phyloP scores from a whole-genome alignment of 2,329 filamentous ascomycete species.

The Dendrostoma leiphaemia region DNA sequence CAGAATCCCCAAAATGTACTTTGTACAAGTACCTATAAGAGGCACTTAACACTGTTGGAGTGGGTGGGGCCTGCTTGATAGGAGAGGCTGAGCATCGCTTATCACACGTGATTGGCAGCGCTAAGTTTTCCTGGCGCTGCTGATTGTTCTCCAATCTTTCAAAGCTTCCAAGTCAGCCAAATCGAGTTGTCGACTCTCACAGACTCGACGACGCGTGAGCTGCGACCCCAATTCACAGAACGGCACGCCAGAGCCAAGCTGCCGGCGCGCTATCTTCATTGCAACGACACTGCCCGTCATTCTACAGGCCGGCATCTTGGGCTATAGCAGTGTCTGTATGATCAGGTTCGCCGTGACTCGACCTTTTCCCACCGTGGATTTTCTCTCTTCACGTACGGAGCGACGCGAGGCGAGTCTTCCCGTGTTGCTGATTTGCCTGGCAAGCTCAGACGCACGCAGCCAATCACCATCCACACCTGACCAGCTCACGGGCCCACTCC shows the following conservation, averaged over 20 bases:
- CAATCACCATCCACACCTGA: constrained; percentile 16
- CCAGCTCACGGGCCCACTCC: constrained; percentile 15
- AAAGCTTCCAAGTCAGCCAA: constrained; percentile 3
- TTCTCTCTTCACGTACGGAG: constrained; percentile 1
- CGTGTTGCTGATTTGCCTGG: not conserved
- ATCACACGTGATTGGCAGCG: constrained; percentile 2
- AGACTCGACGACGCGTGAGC: constrained; percentile 1
- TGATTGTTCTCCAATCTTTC: constrained; percentile 3
- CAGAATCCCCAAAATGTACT: too few species aligned
- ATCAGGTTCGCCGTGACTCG: not conserved
- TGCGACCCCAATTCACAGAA: not conserved
- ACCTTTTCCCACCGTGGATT: not conserved
- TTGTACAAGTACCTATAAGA: too few species aligned
- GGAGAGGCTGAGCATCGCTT: not conserved
- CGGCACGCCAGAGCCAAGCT: not conserved
- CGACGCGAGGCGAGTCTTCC: not conserved
- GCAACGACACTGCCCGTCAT: constrained; percentile 9
- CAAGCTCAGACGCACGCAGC: constrained; percentile 9
- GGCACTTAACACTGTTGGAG: too few species aligned
- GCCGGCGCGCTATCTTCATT: constrained; percentile 1
- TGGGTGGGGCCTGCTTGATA: not conserved
- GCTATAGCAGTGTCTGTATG: not conserved
- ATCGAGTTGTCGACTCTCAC: constrained; percentile 6
- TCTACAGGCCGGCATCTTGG: not conserved
- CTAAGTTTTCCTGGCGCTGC: constrained; percentile 4